A percentile compares a stretch with the other conserved stretches of the same genome.
phyloP scores from a whole-genome alignment of 495 filamentous ascomycete species.

The Astrothelium subdiscretum region DNA sequence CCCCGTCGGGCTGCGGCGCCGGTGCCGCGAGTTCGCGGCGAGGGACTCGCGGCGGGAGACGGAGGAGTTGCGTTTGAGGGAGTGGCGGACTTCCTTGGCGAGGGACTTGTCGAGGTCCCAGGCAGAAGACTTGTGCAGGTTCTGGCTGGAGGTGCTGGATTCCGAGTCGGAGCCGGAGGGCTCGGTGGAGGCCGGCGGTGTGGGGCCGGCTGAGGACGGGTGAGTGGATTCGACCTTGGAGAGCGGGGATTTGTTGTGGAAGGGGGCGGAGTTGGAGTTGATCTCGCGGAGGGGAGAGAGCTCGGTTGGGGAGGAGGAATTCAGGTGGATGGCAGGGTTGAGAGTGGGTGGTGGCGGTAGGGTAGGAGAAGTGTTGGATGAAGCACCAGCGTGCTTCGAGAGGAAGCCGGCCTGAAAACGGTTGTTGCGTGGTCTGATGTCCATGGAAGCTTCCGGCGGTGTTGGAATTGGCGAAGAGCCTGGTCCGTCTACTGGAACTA shows the following conservation, averaged over 20 bases:
- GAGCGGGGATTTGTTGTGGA: conserved; percentile 42
- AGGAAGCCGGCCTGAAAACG: conserved; percentile 89
- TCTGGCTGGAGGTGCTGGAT: conserved; percentile 18
- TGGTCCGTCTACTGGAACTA: neutral
- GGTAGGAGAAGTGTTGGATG: conserved; percentile 49
- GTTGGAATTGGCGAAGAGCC: conserved; percentile 45
- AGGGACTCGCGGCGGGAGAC: conserved; percentile 5
- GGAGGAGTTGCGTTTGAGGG: conserved; percentile 43
- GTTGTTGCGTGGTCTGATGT: conserved; percentile 41
- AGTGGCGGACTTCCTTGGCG: conserved; percentile 39
- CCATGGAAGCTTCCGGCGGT: conserved; percentile 37
- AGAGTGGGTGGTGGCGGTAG: conserved; percentile 18
- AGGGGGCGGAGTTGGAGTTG: conserved; percentile 45
- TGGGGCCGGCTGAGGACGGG: conserved; percentile 39
- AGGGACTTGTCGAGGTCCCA: conserved; percentile 42
- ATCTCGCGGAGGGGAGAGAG: conserved; percentile 57
- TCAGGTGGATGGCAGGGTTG: neutral
- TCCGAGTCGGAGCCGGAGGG: conserved; percentile 31
- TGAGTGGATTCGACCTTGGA: conserved; percentile 12
- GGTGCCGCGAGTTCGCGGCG: conserved; percentile 31
- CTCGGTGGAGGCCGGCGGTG: conserved; percentile 11
- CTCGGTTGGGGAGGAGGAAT: conserved; percentile 48
- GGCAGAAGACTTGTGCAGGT: conserved; percentile 13
- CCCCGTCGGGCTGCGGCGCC: conserved; percentile 52
- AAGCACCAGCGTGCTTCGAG: conserved; percentile 57